These are phyloP conservation scores for Chlamydomonas sphaeroides DNA, from an alignment of 139 green algal species.

Conservation along the genomic window DNA sequence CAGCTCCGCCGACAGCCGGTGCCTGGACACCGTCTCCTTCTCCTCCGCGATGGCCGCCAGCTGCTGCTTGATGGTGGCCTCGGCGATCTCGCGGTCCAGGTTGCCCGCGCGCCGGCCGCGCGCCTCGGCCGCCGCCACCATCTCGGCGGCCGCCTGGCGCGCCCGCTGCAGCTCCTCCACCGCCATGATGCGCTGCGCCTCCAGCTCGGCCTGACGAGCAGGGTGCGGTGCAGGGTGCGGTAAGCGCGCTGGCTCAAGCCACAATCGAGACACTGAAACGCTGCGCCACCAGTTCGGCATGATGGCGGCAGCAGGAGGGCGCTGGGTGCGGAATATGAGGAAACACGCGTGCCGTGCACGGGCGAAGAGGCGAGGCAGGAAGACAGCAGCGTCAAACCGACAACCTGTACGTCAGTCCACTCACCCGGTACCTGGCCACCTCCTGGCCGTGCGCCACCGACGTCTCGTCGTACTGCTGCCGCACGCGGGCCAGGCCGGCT, in stretches of 20 bases:
- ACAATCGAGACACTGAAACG: neutral
- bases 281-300: no score
- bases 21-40: conserved; percentile 46
- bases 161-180: conserved; percentile 24
- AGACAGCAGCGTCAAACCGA: no score
- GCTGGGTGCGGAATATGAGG: no score
- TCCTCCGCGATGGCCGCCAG: conserved; percentile 51
- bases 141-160: conserved; percentile 23
- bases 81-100: conserved; percentile 59
- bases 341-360: no score
- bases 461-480: conserved; percentile 41
- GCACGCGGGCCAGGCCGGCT: conserved; percentile 17
- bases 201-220: conserved; percentile 33
- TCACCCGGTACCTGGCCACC: conserved; percentile 34
- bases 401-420: no score
- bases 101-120: conserved; percentile 41
- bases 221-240: neutral
- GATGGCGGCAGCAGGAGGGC: no score
- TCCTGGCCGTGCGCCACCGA: conserved; percentile 32
- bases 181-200: neutral
- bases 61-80: conserved; percentile 53
- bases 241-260: neutral
- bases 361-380: no score
- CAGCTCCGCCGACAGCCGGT: conserved; percentile 50
- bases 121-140: conserved; percentile 40